A percentile compares a stretch with the other conserved stretches of the same genome.
Evolutionary conservation across 2,329 filamentous ascomycete genomes (phyloP).

Genomic region (Xylariaceae sp.): DNA sequence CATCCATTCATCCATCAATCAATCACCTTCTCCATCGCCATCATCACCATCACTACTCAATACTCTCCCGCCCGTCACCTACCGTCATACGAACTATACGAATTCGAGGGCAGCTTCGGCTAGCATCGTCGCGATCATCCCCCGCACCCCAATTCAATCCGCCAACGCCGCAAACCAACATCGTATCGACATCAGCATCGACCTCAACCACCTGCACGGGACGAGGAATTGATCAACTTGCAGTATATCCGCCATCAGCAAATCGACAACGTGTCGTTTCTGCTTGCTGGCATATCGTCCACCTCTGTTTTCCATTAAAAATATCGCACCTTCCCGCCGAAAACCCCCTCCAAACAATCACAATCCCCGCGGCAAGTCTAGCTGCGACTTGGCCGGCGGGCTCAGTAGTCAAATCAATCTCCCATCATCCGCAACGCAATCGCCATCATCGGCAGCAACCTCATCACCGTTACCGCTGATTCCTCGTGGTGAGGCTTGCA

Average conservation of each 20-base stretch:
- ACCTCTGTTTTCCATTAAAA: neutral
- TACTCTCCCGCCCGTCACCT: neutral
- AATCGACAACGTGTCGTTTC: neutral
- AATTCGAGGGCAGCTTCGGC: neutral
- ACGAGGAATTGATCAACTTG: neutral
- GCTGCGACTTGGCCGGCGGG: conserved; percentile 21
- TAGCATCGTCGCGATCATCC: neutral
- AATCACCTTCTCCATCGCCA: neutral
- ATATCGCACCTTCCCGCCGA: neutral
- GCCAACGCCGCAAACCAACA: neutral
- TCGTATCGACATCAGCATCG: neutral
- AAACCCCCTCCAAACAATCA: neutral
- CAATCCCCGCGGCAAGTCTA: conserved; percentile 19
- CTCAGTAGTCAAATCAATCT: conserved; percentile 17
- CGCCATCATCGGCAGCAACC: conserved; percentile 1
- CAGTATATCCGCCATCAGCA: neutral
- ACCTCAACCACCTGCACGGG: neutral
- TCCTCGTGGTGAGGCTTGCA: conserved; percentile 10
- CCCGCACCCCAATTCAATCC: neutral
- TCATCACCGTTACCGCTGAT: conserved; percentile 15
- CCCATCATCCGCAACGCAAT: neutral
- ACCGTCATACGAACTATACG: neutral
- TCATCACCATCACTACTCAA: neutral
- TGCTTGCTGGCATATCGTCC: conserved; percentile 1
- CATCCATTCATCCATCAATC: conserved; percentile 1